Conservation (phyloP, 805 yeast genomes). For the Phaffomyces antillensis region DNA sequence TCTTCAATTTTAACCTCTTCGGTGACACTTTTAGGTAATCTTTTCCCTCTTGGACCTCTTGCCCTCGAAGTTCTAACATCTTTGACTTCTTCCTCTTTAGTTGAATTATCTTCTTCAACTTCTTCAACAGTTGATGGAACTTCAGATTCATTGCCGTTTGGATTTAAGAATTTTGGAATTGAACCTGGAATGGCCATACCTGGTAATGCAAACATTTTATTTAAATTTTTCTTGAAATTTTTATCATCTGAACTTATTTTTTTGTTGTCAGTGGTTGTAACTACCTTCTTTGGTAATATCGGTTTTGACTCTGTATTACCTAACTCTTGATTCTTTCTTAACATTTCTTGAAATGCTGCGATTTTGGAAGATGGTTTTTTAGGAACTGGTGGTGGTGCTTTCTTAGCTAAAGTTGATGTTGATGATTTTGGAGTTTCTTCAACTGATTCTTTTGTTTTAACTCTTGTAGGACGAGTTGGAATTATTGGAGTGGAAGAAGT, state of each 20-base stretch:
- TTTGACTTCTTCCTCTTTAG: slow-evolving; percentile 5
- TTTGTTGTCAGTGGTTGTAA: too few relatives aligned
- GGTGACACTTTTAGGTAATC: slow-evolving; percentile 51
- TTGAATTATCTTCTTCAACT: background rate
- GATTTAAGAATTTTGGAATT: slow-evolving; percentile 15
- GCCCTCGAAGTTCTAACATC: slow-evolving; percentile 48
- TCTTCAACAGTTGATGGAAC: background rate
- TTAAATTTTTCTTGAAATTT: slow-evolving; percentile 48
- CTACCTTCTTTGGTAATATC: background rate
- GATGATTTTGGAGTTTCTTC: background rate
- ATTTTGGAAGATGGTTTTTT: slow-evolving; percentile 72
- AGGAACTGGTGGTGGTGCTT: slow-evolving; percentile 61
- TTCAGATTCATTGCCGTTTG: background rate
- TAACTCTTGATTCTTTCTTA: slow-evolving; percentile 52
- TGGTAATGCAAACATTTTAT: slow-evolving; percentile 54
- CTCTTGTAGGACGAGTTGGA: slow-evolving; percentile 1
- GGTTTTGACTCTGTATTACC: slow-evolving; percentile 15
- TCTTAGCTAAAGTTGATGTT: slow-evolving; percentile 7
- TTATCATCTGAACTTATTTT: too few relatives aligned
- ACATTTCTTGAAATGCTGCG: slow-evolving; percentile 76
- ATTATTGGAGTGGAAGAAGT: background rate
- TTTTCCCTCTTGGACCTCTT: slow-evolving; percentile 69
- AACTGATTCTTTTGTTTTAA: slow-evolving; percentile 4
- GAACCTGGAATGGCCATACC: slow-evolving; percentile 34
- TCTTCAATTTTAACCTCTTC: slow-evolving; percentile 19